A percentile compares a stretch with the other conserved stretches of the same genome.
phyloP scores from a whole-genome alignment of 23 red algal species.

The Gracilaria gracilis region DNA sequence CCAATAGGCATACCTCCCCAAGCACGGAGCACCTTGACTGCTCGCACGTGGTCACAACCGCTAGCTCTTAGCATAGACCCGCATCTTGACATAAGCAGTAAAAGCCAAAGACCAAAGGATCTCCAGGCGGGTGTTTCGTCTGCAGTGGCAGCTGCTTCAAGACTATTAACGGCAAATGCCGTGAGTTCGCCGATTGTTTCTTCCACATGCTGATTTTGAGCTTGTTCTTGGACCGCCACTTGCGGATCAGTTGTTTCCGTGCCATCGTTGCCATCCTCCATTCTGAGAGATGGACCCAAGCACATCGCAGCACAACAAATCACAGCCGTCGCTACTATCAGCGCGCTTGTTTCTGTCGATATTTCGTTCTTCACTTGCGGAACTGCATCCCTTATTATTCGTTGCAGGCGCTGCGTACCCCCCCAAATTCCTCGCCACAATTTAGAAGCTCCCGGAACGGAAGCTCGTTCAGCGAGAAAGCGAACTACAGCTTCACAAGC shows the following conservation, averaged over 20 bases:
- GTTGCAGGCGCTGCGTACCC: constrained; percentile 72
- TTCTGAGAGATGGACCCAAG: constrained; percentile 58
- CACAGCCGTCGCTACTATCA: constrained; percentile 72
- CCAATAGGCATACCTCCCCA: constrained; percentile 66
- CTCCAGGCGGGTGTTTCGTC: constrained; percentile 70
- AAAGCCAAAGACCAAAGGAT: constrained; percentile 77
- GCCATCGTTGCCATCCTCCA: constrained; percentile 66
- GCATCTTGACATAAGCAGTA: constrained; percentile 62
- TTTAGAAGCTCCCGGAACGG: constrained; percentile 6
- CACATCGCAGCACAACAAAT: constrained; percentile 47
- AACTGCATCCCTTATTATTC: constrained; percentile 63
- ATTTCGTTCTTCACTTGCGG: constrained; percentile 77
- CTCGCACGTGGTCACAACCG: constrained; percentile 65
- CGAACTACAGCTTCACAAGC: constrained; percentile 74
- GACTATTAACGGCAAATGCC: constrained; percentile 56
- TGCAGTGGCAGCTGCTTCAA: constrained; percentile 68
- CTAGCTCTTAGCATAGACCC: constrained; percentile 70
- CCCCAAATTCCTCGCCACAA: constrained; percentile 50
- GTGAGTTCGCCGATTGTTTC: constrained; percentile 55
- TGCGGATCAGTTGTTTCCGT: constrained; percentile 42
- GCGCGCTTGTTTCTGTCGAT: constrained; percentile 43
- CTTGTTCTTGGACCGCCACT: constrained; percentile 6
- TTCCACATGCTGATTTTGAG: constrained; percentile 60
- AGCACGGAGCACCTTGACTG: constrained; percentile 56
- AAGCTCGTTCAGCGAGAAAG: constrained; percentile 49